Evolutionary conservation across 2,329 filamentous ascomycete species (phyloP).

Genomic region (Xylogone sp.): DNA sequence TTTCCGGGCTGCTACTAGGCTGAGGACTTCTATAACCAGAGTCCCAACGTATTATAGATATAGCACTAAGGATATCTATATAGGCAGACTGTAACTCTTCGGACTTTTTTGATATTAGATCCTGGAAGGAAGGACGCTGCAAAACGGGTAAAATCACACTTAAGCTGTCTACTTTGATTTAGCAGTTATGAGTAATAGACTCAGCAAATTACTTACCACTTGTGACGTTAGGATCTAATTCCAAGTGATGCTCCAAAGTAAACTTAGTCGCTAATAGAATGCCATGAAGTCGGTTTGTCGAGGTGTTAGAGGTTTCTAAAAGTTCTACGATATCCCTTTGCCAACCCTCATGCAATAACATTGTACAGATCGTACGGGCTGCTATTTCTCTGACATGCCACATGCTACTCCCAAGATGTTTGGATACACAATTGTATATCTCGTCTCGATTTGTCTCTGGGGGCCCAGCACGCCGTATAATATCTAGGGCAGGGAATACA

Average conservation of each 20-base stretch:
- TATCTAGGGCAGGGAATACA: conserved; percentile 80
- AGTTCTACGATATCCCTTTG: conserved; percentile 33
- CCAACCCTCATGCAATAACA: conserved; percentile 52
- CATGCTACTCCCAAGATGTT: conserved; percentile 63
- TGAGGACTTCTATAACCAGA: neutral
- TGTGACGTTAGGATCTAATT: conserved; percentile 41
- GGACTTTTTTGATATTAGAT: neutral
- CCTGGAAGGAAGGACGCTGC: conserved; percentile 2
- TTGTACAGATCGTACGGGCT: conserved; percentile 66
- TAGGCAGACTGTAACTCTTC: conserved; percentile 25
- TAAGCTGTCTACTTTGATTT: neutral
- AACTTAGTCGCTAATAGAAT: conserved; percentile 52
- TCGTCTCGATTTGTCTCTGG: conserved; percentile 52
- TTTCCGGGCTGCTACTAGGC: neutral
- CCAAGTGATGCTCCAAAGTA: conserved; percentile 49
- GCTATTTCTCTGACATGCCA: conserved; percentile 84
- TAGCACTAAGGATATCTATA: conserved; percentile 27
- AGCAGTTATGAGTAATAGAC: neutral
- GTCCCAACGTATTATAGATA: conserved; percentile 6
- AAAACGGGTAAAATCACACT: conserved; percentile 9
- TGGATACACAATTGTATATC: conserved; percentile 54
- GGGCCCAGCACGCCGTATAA: conserved; percentile 68
- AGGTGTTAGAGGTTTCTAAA: conserved; percentile 21
- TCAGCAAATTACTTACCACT: conserved; percentile 34
- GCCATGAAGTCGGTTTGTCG: conserved; percentile 56